These are phyloP conservation scores for Phytopythium chamaehyphon DNA, from an alignment of 352 stramenopile genomes.

Conservation along the genomic window DNA sequence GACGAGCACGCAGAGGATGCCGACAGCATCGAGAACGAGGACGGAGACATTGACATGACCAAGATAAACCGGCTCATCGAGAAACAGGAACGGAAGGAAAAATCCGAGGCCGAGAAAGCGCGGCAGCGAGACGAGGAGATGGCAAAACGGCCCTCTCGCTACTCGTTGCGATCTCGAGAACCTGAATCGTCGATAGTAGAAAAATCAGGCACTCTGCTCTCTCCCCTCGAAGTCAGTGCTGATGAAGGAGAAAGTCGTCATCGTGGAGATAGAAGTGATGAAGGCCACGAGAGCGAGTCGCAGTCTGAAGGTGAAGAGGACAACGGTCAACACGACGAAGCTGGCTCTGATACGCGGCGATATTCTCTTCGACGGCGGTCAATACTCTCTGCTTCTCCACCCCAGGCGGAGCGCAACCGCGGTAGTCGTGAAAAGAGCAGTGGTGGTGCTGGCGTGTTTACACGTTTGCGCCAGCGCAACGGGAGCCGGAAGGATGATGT, in stretches of 20 bases:
- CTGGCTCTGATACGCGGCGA: slow-evolving; percentile 10
- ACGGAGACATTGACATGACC: slow-evolving; percentile 28
- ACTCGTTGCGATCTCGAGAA: slow-evolving; percentile 54
- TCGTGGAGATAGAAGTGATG: slow-evolving; percentile 17
- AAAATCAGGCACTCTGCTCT: slow-evolving; percentile 17
- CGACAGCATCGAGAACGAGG: slow-evolving; percentile 23
- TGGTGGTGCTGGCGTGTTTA: slow-evolving; percentile 8
- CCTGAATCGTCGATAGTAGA: slow-evolving; percentile 17
- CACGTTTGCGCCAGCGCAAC: slow-evolving; percentile 21
- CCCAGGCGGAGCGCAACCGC: neutral
- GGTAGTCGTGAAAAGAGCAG: slow-evolving; percentile 6
- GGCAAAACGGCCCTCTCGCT: slow-evolving; percentile 33
- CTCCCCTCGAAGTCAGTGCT: slow-evolving; percentile 20
- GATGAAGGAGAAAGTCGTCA: slow-evolving; percentile 14
- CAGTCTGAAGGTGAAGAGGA: slow-evolving; percentile 9
- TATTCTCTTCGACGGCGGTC: slow-evolving; percentile 9
- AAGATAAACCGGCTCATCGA: slow-evolving; percentile 51
- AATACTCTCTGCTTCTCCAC: neutral
- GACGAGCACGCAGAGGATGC: slow-evolving; percentile 27
- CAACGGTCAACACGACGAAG: slow-evolving; percentile 13
- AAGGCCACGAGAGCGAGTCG: neutral
- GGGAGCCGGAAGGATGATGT: slow-evolving; percentile 10
- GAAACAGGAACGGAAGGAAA: slow-evolving; percentile 32
- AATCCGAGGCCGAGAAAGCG: slow-evolving; percentile 8
- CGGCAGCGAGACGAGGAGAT: slow-evolving; percentile 20